Percentiles rank a stretch among this genome's conserved stretches.
Evolutionary conservation across 2,329 filamentous ascomycete genomes (phyloP).

Genomic region (Neopestalotiopsis sp.): DNA sequence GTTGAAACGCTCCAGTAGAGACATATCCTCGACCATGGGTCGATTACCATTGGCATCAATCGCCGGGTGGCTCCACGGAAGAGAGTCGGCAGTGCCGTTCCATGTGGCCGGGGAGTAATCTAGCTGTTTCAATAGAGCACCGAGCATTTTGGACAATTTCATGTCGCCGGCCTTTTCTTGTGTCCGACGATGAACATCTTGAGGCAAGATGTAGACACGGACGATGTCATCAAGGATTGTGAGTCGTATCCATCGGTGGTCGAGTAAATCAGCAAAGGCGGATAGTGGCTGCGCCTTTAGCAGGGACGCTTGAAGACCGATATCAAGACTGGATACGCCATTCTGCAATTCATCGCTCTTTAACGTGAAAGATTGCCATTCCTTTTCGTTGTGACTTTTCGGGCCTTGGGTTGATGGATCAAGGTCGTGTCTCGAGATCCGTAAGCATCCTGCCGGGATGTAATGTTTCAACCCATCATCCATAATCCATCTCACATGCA

Average conservation of each 20-base stretch:
- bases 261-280: conserved; percentile 38
- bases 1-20: conserved; percentile 76
- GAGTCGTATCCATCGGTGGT: conserved; percentile 49
- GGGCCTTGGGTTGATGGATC: conserved; percentile 24
- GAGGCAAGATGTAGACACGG: conserved; percentile 68
- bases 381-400: conserved; percentile 19
- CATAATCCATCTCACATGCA: conserved; percentile 5
- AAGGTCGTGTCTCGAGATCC: conserved; percentile 32
- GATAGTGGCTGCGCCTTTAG: conserved; percentile 32
- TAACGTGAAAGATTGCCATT: conserved; percentile 37
- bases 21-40: conserved; percentile 45
- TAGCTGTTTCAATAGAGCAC: conserved; percentile 54
- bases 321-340: background rate
- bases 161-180: conserved; percentile 53
- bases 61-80: conserved; percentile 24
- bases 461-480: conserved; percentile 32
- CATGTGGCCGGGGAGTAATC: conserved; percentile 63
- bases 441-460: conserved; percentile 48
- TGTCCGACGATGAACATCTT: conserved; percentile 63
- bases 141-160: conserved; percentile 51
- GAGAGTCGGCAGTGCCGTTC: conserved; percentile 48
- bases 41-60: conserved; percentile 39
- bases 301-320: conserved; percentile 32
- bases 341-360: conserved; percentile 25
- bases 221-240: conserved; percentile 42